Evolutionary conservation across 1,284 basidiomycete genomes (phyloP).

Genomic region (Apiotrichum brassicae): DNA sequence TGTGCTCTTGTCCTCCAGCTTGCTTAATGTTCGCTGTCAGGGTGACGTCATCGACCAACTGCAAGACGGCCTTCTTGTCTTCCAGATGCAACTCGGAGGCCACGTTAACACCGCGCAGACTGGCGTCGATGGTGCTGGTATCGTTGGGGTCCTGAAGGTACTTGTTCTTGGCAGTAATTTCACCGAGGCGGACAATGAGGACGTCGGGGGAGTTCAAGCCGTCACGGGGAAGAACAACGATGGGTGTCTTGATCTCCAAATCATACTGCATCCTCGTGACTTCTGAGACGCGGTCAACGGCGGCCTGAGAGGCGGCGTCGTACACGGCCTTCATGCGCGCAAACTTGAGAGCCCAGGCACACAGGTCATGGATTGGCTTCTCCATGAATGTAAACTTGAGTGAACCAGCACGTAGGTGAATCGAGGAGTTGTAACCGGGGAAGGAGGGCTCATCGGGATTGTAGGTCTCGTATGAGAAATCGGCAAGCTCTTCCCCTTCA

Average conservation of each 20-base stretch:
- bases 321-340: slow-evolving; percentile 89
- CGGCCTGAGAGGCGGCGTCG: slow-evolving; percentile 85
- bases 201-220: slow-evolving; percentile 60
- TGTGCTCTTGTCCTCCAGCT: slow-evolving; percentile 39
- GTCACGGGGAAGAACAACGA: slow-evolving; percentile 79
- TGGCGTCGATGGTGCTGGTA: slow-evolving; percentile 64
- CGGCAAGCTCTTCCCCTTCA: slow-evolving; percentile 90
- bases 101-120: slow-evolving; percentile 78
- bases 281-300: slow-evolving; percentile 82
- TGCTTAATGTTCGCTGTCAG: slow-evolving; percentile 69
- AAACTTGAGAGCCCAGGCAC: slow-evolving; percentile 78
- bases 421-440: slow-evolving; percentile 76
- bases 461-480: slow-evolving; percentile 92
- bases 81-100: slow-evolving; percentile 60
- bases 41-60: slow-evolving; percentile 89
- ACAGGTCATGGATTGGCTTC: slow-evolving; percentile 76
- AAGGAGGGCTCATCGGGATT: slow-evolving; percentile 58
- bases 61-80: slow-evolving; percentile 55
- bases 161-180: slow-evolving; percentile 76
- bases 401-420: slow-evolving; percentile 83
- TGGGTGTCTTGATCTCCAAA: slow-evolving; percentile 83
- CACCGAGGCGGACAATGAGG: slow-evolving; percentile 78
- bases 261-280: slow-evolving; percentile 85
- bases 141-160: slow-evolving; percentile 56
- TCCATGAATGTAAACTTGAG: slow-evolving; percentile 86